These are phyloP conservation scores for Cucurbita maxima DNA, from an alignment of 306 rosid genomes.

Conservation along the genomic window DNA sequence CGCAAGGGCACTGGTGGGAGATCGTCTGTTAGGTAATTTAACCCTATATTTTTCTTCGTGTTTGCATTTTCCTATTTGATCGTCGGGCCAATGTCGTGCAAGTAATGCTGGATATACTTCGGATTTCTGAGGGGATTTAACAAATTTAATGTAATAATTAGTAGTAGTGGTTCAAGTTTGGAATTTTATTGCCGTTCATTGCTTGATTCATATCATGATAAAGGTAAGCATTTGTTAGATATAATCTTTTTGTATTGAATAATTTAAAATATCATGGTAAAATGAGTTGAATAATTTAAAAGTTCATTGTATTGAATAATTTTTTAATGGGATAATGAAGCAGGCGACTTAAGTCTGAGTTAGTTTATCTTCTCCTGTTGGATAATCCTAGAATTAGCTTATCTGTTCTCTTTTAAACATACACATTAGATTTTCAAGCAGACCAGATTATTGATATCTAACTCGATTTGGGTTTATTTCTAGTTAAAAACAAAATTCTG, in stretches of 20 bases:
- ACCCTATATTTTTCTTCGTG: background rate
- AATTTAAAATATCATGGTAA: background rate
- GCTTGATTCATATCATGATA: background rate
- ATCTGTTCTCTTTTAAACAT: background rate
- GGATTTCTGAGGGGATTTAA: background rate
- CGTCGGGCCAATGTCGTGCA: background rate
- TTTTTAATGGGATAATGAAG: background rate
- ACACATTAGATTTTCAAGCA: background rate
- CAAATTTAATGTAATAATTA: background rate
- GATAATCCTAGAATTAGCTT: background rate
- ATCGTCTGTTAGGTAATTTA: constrained; percentile 82
- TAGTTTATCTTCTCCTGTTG: background rate
- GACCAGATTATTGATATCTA: background rate
- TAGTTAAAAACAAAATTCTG: background rate
- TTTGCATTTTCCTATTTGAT: background rate
- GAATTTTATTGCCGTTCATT: background rate
- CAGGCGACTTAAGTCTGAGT: background rate
- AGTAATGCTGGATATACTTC: background rate
- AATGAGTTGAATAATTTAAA: background rate
- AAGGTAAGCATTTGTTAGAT: background rate
- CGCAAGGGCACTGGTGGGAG: constrained; percentile 99
- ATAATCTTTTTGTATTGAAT: background rate
- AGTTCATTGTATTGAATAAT: background rate
- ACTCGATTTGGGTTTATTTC: background rate
- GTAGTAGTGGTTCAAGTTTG: background rate